These are phyloP conservation scores for Coemansia sp. DNA, from an alignment of 192 early-diverging fungal species.

Conservation along the genomic window DNA sequence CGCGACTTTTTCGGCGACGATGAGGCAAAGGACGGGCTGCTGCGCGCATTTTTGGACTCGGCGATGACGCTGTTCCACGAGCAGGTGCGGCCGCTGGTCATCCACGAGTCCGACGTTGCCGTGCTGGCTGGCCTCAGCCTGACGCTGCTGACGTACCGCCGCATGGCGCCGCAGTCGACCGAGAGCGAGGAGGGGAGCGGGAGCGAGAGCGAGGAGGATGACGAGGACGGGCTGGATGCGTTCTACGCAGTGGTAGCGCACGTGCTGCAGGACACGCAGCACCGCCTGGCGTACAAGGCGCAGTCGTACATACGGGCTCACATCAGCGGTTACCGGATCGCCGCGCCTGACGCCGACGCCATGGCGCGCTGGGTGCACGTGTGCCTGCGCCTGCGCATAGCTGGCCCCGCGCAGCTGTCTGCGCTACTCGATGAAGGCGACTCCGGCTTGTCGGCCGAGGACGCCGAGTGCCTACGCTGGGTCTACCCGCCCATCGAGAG, in stretches of 20 bases:
- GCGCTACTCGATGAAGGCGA: background rate
- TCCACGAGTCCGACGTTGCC: slow-evolving; percentile 82
- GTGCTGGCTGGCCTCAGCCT: slow-evolving; percentile 81
- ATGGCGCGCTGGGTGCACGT: slow-evolving; percentile 21
- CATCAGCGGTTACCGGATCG: slow-evolving; percentile 20
- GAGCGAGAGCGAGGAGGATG: background rate
- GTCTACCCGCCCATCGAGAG: slow-evolving; percentile 34
- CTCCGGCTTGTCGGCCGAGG: background rate
- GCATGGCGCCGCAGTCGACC: slow-evolving; percentile 5
- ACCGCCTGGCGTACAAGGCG: slow-evolving; percentile 85
- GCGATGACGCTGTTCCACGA: slow-evolving; percentile 80
- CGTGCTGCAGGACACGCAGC: slow-evolving; percentile 89
- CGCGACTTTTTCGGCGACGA: slow-evolving; percentile 71
- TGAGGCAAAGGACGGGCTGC: slow-evolving; percentile 13
- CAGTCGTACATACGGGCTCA: slow-evolving; percentile 70
- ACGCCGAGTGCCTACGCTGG: slow-evolving; percentile 27
- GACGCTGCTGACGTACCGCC: slow-evolving; percentile 37
- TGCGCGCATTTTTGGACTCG: slow-evolving; percentile 75
- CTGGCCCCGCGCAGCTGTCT: slow-evolving; percentile 17
- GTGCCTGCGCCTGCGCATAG: slow-evolving; percentile 16
- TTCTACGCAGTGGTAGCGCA: slow-evolving; percentile 72
- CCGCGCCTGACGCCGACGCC: slow-evolving; percentile 14
- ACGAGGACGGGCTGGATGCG: slow-evolving; percentile 55
- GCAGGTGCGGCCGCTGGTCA: slow-evolving; percentile 84
- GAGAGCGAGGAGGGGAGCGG: background rate